A percentile compares a stretch with the other conserved stretches of the same genome.
phyloP scores from a whole-genome alignment of 495 filamentous ascomycete genomes.

The Talaromyces proteolyticus region DNA sequence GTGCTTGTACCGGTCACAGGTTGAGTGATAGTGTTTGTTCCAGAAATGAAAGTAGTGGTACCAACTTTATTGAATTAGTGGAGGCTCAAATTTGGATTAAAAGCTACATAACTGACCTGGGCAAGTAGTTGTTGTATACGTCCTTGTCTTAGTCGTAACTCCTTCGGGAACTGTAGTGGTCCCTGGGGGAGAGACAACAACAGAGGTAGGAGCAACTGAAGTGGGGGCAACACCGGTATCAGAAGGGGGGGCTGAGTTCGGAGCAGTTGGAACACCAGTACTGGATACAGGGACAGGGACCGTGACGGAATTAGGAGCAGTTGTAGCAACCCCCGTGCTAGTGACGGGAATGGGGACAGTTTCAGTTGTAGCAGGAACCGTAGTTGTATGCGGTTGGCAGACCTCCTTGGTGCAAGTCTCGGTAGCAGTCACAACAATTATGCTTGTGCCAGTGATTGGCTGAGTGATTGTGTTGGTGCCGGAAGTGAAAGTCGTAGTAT shows the following conservation, averaged over 20 bases:
- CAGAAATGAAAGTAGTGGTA: neutral
- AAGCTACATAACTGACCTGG: neutral
- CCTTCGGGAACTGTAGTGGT: neutral
- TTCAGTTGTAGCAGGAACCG: neutral
- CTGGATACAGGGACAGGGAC: neutral
- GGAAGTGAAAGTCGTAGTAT: neutral
- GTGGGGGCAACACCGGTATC: neutral
- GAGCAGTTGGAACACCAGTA: neutral
- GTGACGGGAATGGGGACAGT: neutral
- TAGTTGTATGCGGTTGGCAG: neutral
- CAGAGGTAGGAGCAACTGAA: neutral
- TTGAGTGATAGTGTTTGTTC: neutral
- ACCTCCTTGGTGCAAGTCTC: neutral
- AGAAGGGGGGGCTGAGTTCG: neutral
- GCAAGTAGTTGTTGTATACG: neutral
- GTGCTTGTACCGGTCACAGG: neutral
- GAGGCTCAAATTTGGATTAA: neutral
- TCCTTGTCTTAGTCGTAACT: neutral
- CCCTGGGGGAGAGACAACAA: neutral
- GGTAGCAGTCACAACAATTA: neutral
- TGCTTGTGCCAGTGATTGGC: constrained; percentile 4
- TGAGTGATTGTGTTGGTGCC: constrained; percentile 4
- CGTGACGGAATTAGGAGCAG: neutral
- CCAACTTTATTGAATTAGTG: neutral
- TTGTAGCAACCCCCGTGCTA: neutral